Evolutionary conservation across 768 basidiomycete genomes (phyloP), one percentile per base, ranked within the genome.

Genomic region (Rhizopogon vinicolor): DNA sequence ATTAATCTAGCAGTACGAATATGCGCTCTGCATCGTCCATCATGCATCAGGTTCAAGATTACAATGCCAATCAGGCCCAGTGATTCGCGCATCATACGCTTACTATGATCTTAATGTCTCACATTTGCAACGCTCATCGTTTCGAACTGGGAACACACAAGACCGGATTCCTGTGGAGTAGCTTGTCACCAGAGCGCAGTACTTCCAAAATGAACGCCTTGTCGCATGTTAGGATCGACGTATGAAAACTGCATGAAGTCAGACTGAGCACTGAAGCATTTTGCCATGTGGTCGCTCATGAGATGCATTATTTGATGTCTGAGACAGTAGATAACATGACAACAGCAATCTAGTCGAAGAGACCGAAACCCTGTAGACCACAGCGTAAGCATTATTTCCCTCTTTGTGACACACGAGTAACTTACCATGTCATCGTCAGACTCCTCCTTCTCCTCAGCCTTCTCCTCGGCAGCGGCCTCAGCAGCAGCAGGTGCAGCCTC

Each of bases 341-440:
- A 52, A 13, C 29, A 39, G 53, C 55, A 58, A 59, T 70, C 70
- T 85, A 94, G 75, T 93, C 93, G 76, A 96, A 96, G 56, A 96
- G 82, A 78, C 93, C 92, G 71, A 96, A 92, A 80, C 93, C 93
- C 92, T 90, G 63, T 0, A 64, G 14, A 10, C 35, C 41, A 61
- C 55, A 29, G 44, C 29, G 29, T 13, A 55, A 52, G 55, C 55
- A 44, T 25, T 39, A 25, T 18, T 46, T 33, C 28, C 13, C 6
- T 46, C 5, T 3, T 3, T n/a, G 14, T 14, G 7, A 1, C 7
- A 0, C 28, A 14, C 7, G 18, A 45, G 2, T 4, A 39, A 31
- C 86, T 62, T 68, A 90, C 90, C 90, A 93, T 91, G 72, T 93
- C 92, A 14, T 88, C 92, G 60, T 92, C 91, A 46, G 87, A 89